A percentile compares a stretch with the other conserved stretches of the same genome.
phyloP scores from a whole-genome alignment of 2,329 filamentous ascomycete species.

The Arthroderma sp. region DNA sequence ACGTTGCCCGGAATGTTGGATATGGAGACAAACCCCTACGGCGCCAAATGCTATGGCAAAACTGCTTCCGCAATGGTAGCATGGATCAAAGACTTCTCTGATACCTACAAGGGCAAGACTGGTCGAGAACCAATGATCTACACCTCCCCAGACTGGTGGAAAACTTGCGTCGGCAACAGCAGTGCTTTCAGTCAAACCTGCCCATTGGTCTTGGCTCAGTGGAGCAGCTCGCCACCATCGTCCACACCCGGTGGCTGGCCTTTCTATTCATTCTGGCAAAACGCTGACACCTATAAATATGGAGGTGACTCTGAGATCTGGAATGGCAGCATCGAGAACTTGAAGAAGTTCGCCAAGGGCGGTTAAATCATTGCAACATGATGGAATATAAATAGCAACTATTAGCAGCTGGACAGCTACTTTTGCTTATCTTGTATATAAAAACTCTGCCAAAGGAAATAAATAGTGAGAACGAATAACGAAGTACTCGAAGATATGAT shows the following conservation, averaged over 20 bases:
- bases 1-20: constrained; percentile 47
- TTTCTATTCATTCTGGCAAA: constrained; percentile 44
- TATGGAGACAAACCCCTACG: constrained; percentile 33
- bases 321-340: constrained; percentile 30
- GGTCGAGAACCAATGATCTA: constrained; percentile 42
- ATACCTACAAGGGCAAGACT: constrained; percentile 36
- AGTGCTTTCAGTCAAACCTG: constrained; percentile 33
- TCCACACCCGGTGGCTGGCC: constrained; percentile 40
- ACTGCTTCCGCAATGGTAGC: constrained; percentile 34
- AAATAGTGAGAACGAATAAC: neutral
- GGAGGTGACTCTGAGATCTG: constrained; percentile 43
- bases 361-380: neutral
- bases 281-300: constrained; percentile 35
- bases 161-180: constrained; percentile 38
- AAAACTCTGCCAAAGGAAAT: neutral
- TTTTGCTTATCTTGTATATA: neutral
- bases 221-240: constrained; percentile 26
- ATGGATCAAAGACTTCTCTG: constrained; percentile 42
- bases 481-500: too few species aligned
- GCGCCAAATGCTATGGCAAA: constrained; percentile 35
- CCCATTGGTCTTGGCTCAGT: constrained; percentile 38
- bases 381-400: too few species aligned
- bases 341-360: constrained; percentile 23
- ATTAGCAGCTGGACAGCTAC: neutral
- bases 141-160: constrained; percentile 42